Evolutionary conservation across 2,329 filamentous ascomycete species (phyloP).

Genomic region (Aphanocladium album): DNA sequence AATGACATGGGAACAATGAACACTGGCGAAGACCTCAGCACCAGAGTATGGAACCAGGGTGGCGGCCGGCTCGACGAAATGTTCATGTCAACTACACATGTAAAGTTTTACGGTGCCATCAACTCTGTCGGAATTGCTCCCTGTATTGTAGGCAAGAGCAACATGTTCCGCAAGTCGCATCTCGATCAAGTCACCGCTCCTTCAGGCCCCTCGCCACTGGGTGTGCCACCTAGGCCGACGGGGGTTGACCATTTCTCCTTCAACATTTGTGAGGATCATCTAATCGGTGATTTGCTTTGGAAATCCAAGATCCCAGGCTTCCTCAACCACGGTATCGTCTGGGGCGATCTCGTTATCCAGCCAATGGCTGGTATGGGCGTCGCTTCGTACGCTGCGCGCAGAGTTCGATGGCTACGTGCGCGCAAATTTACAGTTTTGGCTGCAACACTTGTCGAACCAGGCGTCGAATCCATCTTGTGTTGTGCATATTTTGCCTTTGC

Average conservation of each 20-base stretch:
- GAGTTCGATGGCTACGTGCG: slow-evolving; percentile 86
- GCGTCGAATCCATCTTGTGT: slow-evolving; percentile 83
- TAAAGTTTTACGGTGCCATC: slow-evolving; percentile 97
- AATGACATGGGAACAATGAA: slow-evolving; percentile 14
- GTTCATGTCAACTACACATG: slow-evolving; percentile 89
- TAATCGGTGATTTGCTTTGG: slow-evolving; percentile 92
- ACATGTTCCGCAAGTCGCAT: slow-evolving; percentile 95
- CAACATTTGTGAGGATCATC: slow-evolving; percentile 96
- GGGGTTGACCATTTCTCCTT: slow-evolving; percentile 92
- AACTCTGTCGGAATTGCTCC: slow-evolving; percentile 88
- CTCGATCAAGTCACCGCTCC: slow-evolving; percentile 66
- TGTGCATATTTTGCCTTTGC: slow-evolving; percentile 76
- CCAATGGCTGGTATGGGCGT: slow-evolving; percentile 81
- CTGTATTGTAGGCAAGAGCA: slow-evolving; percentile 93
- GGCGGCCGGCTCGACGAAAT: slow-evolving; percentile 89
- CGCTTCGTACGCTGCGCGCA: slow-evolving; percentile 68
- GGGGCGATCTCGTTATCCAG: slow-evolving; percentile 83
- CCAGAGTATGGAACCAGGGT: slow-evolving; percentile 38
- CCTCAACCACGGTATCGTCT: slow-evolving; percentile 76
- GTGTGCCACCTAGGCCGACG: slow-evolving; percentile 39
- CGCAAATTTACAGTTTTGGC: slow-evolving; percentile 88
- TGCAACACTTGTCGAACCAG: slow-evolving; percentile 88
- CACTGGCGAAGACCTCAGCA: slow-evolving; percentile 17
- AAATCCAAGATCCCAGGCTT: slow-evolving; percentile 58
- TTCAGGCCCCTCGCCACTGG: slow-evolving; percentile 37